Evolutionary conservation across 1,139 yeast species (phyloP), one percentile per base, ranked within the genome.

Genomic region (Hyphopichia fennica): DNA sequence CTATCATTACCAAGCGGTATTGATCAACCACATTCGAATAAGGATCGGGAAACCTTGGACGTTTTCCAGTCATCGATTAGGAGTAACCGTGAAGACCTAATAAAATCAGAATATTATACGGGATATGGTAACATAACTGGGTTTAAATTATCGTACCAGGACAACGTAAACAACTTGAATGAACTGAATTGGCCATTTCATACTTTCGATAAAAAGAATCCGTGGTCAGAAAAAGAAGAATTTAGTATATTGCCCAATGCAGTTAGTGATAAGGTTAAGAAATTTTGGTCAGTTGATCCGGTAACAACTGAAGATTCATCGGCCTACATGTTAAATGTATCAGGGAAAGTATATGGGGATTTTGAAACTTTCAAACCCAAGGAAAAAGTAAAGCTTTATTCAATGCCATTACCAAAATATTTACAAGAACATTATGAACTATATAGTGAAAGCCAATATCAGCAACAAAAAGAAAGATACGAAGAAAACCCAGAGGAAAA

Each of bases 51-150:
- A 25, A 57, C 69, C 4, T 47, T 72, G 22, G 44, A 41, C 15
- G 44, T 44, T 19, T 70, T 60, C 48, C 65, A 71, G 38, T 58
- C 64, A 11, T 66, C 67, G 38, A 55, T 75, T 8, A 53, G 54
- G 19, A 49, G 55, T 15, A 63, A 68, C 20, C 59, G 60, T 10
- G 51, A 59, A 2, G 60, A 63, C 11, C 61, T 84, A 34, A 49
- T 51, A 14, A 62, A 68, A 30, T 66, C 79, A 32, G 68, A 75
- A 2, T 82, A 76, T 57, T 45, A 56, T 15, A 48, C 62, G 3
- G 89, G 89, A 8, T 84, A 84, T 57, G 87, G 86, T 1, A 84
- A 87, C 52, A 60, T 88, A 10, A 86, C 95, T 0, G 96, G 96
- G 8, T 77, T 84, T 47, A 72, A 69, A 54, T 62, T 82, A 44